These are phyloP conservation scores for Amanita rubescens DNA, from an alignment of 768 basidiomycete species.

Conservation along the genomic window DNA sequence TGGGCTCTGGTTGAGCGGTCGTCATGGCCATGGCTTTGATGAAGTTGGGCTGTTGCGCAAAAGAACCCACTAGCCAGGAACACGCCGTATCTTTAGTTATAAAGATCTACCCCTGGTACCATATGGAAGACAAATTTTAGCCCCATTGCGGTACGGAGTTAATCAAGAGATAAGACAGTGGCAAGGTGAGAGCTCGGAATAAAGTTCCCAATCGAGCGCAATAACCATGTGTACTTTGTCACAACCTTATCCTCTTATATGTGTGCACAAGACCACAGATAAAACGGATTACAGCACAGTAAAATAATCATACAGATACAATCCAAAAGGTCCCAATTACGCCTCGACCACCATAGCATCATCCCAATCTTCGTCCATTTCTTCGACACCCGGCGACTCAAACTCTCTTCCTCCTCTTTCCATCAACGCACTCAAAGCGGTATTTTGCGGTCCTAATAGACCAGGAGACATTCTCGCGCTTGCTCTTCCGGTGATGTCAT, in stretches of 20 bases:
- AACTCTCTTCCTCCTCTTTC: constrained; percentile 17
- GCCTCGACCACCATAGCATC: constrained; percentile 17
- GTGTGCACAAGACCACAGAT: too few species aligned
- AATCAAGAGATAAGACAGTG: too few species aligned
- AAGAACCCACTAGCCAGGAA: too few species aligned
- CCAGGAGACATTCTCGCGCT: constrained; percentile 9
- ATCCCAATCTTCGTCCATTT: constrained; percentile 23
- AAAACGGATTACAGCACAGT: not conserved
- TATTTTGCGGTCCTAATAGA: constrained; percentile 4
- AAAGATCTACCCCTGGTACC: too few species aligned
- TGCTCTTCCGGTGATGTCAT: constrained; percentile 20
- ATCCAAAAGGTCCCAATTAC: not conserved
- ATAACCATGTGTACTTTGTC: too few species aligned
- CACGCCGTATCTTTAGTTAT: too few species aligned
- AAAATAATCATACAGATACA: not conserved
- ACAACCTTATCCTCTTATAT: not conserved
- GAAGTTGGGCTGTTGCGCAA: too few species aligned
- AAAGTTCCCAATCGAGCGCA: too few species aligned
- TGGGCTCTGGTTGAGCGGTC: not conserved
- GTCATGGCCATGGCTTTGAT: too few species aligned
- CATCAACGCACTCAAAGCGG: constrained; percentile 14
- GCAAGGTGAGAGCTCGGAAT: too few species aligned
- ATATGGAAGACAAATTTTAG: too few species aligned
- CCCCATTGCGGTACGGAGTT: too few species aligned
- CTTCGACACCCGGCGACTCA: constrained; percentile 5